These are phyloP conservation scores for Proliferodiscus dingleyae DNA, from an alignment of 2,329 filamentous ascomycete species.

Conservation along the genomic window DNA sequence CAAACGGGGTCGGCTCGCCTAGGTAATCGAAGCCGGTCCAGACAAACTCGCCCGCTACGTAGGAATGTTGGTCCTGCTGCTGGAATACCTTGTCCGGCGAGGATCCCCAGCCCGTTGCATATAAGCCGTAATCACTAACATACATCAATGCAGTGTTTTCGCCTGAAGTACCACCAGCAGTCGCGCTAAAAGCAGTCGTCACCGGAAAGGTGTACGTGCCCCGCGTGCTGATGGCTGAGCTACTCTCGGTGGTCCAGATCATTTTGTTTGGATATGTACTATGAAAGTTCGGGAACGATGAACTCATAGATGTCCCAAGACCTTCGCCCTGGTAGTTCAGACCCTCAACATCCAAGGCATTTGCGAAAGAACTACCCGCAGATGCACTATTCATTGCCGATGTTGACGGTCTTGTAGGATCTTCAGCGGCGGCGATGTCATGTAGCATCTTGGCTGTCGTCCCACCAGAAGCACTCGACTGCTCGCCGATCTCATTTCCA, in stretches of 20 bases:
- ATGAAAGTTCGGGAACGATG: conserved; percentile 41
- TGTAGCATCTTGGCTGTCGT: conserved; percentile 34
- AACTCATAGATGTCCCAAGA: conserved; percentile 32
- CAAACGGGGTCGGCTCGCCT: conserved; percentile 47
- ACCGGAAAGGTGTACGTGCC: conserved; percentile 51
- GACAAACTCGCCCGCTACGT: conserved; percentile 50
- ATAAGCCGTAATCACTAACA: conserved; percentile 49
- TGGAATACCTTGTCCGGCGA: conserved; percentile 50
- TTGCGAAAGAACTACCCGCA: conserved; percentile 36
- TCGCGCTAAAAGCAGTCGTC: conserved; percentile 33
- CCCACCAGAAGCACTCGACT: conserved; percentile 33
- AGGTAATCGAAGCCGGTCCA: conserved; percentile 49
- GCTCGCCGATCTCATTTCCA: conserved; percentile 50
- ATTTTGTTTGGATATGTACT: conserved; percentile 42
- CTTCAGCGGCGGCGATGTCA: conserved; percentile 42
- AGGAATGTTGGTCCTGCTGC: conserved; percentile 43
- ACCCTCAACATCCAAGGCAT: conserved; percentile 42
- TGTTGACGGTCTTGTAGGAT: conserved; percentile 42
- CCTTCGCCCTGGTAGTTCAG: conserved; percentile 55
- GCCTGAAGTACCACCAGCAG: conserved; percentile 36
- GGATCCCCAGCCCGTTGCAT: conserved; percentile 42
- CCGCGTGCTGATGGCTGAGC: conserved; percentile 45
- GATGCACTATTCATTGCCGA: conserved; percentile 43
- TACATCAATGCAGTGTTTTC: conserved; percentile 34
- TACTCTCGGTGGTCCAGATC: conserved; percentile 39